A percentile compares a stretch with the other conserved stretches of the same genome.
These are phyloP conservation scores for Trichoderma afroharzianum DNA, from an alignment of 2,329 filamentous ascomycete genomes.

Conservation along the genomic window DNA sequence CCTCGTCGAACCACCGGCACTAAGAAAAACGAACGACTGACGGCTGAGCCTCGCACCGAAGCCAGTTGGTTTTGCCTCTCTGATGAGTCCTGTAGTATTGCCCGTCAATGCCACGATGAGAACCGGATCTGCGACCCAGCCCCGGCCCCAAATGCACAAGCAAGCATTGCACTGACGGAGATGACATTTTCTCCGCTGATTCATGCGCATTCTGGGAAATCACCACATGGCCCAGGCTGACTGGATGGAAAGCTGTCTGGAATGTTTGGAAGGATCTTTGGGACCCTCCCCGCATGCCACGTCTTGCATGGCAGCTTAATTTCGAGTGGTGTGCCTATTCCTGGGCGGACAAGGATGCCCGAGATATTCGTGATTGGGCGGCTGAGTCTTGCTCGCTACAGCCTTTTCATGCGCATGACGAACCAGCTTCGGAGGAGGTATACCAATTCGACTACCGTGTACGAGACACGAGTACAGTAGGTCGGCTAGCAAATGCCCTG, in stretches of 20 bases:
- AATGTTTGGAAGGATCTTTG: not conserved
- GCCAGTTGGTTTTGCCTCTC: not conserved
- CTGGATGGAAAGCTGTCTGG: not conserved
- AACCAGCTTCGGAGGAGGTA: not conserved
- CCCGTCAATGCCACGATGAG: not conserved
- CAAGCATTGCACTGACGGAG: not conserved
- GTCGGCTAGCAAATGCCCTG: not conserved
- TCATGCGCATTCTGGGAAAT: not conserved
- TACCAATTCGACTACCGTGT: not conserved
- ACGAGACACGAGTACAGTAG: not conserved
- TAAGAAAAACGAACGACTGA: conserved; percentile 11
- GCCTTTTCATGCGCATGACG: conserved; percentile 9
- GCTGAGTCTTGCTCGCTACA: not conserved
- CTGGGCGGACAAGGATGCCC: not conserved
- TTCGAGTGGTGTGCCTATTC: not conserved
- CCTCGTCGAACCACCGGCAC: conserved; percentile 7
- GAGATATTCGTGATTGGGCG: not conserved
- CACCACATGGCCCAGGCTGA: not conserved
- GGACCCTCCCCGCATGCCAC: not conserved
- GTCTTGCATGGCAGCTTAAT: conserved; percentile 1
- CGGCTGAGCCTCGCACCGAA: not conserved
- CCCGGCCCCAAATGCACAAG: not conserved
- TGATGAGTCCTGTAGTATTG: not conserved
- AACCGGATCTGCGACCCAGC: not conserved
- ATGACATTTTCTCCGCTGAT: not conserved